These are phyloP conservation scores for Multifurca ochricompacta DNA, from an alignment of 768 basidiomycete species.

Conservation along the genomic window DNA sequence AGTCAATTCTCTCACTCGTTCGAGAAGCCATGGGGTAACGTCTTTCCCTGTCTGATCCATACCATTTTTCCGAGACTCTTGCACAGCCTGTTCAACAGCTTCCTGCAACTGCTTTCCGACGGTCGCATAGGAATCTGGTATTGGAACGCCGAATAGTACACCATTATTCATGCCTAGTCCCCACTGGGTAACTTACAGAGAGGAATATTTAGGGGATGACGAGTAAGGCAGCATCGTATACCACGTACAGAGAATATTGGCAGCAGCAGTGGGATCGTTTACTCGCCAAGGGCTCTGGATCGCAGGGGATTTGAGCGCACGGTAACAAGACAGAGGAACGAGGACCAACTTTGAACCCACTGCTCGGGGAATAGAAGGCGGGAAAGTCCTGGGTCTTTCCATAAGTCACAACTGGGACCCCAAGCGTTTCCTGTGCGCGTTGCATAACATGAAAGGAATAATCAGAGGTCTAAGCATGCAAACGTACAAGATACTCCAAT, in stretches of 20 bases:
- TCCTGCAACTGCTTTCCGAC: constrained; percentile 63
- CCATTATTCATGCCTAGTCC: constrained; percentile 71
- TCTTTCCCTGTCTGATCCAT: constrained; percentile 78
- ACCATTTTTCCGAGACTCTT: constrained; percentile 76
- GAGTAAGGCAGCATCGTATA: background rate
- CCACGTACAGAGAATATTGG: constrained; percentile 61
- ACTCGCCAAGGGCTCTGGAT: constrained; percentile 74
- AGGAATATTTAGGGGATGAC: background rate
- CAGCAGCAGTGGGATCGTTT: constrained; percentile 55
- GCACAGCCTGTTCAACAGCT: constrained; percentile 76
- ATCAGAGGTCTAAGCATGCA: background rate
- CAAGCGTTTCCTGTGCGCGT: constrained; percentile 77
- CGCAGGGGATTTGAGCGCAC: background rate
- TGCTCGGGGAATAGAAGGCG: constrained; percentile 83
- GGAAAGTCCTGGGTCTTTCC: constrained; percentile 76
- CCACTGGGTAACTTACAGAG: constrained; percentile 50
- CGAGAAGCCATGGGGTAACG: constrained; percentile 90
- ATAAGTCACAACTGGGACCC: constrained; percentile 84
- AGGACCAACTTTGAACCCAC: constrained; percentile 62
- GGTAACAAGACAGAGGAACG: background rate
- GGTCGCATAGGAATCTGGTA: constrained; percentile 66
- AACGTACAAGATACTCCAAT: constrained; percentile 64
- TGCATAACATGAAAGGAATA: background rate
- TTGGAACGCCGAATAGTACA: constrained; percentile 80
- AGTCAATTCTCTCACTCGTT: constrained; percentile 75